Conservation (phyloP, 2,329 filamentous ascomycete genomes). For the Arthrocladium fulminans region DNA sequence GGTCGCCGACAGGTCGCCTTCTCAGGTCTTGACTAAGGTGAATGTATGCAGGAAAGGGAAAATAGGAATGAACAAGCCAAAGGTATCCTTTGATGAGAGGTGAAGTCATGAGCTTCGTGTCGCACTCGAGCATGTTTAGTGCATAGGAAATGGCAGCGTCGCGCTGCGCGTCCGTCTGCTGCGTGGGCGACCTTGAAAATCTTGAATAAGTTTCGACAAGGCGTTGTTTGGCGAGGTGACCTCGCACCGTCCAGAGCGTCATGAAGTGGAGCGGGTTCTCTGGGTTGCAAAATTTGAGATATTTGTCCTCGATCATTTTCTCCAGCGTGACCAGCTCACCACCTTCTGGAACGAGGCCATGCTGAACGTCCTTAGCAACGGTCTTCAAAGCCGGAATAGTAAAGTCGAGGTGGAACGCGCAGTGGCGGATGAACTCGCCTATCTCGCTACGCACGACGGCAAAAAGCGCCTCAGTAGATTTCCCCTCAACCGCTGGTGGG, state of each 20-base stretch:
- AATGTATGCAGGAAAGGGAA: constrained; percentile 43
- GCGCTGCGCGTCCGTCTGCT: constrained; percentile 25
- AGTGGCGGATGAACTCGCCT: constrained; percentile 33
- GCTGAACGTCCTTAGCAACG: constrained; percentile 22
- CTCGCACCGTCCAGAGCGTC: constrained; percentile 39
- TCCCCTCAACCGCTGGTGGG: constrained; percentile 24
- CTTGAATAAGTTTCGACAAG: constrained; percentile 43
- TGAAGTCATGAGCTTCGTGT: constrained; percentile 38
- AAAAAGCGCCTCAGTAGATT: constrained; percentile 36
- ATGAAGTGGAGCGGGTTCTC: constrained; percentile 40
- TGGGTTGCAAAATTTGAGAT: constrained; percentile 34
- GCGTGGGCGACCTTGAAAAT: constrained; percentile 16
- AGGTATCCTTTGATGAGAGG: constrained; percentile 33
- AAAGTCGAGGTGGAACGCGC: constrained; percentile 39
- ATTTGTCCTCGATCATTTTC: constrained; percentile 37
- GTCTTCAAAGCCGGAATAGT: constrained; percentile 33
- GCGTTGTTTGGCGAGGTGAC: constrained; percentile 39
- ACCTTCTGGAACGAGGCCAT: constrained; percentile 18
- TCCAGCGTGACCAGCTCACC: constrained; percentile 31
- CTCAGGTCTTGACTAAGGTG: constrained; percentile 38
- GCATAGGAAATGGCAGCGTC: constrained; percentile 27
- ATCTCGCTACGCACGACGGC: constrained; percentile 37
- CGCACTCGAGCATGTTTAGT: constrained; percentile 36
- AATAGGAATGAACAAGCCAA: constrained; percentile 38
- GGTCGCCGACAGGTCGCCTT: constrained; percentile 27